phyloP scores from a whole-genome alignment of 495 filamentous ascomycete species.

The Collariella sp. region DNA sequence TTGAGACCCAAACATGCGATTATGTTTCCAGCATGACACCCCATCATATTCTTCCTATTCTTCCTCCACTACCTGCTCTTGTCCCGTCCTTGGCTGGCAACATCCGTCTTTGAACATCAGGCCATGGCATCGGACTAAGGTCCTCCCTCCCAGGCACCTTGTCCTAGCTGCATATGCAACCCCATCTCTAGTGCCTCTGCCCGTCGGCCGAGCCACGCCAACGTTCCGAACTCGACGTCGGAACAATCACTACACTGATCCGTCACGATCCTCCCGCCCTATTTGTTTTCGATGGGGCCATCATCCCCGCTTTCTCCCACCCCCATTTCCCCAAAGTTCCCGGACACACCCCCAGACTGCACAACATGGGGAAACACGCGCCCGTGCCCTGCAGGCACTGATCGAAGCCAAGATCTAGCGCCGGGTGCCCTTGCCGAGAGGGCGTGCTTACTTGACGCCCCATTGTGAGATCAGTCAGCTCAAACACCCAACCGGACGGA shows the following conservation, averaged over 20 bases:
- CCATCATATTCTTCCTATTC: neutral
- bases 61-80: neutral
- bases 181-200: neutral
- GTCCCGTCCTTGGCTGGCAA: neutral
- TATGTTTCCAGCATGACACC: neutral
- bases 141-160: neutral
- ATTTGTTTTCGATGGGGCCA: conserved; percentile 1
- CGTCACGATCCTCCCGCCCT: conserved; percentile 7
- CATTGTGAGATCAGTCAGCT: neutral
- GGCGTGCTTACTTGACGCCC: neutral
- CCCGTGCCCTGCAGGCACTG: conserved; percentile 4
- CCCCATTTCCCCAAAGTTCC: neutral
- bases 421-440: conserved; percentile 9
- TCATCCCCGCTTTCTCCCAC: neutral
- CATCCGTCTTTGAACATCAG: neutral
- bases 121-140: neutral
- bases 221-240: conserved; percentile 10
- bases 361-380: conserved; percentile 5
- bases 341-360: neutral
- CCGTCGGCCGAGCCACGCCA: conserved; percentile 9
- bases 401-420: neutral
- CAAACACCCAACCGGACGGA: no score
- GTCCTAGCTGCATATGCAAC: conserved; percentile 7
- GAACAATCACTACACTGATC: conserved; percentile 15
- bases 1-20: neutral